Evolutionary conservation across 352 stramenopile species (phyloP).

Genomic region (Globisporangium parvum): DNA sequence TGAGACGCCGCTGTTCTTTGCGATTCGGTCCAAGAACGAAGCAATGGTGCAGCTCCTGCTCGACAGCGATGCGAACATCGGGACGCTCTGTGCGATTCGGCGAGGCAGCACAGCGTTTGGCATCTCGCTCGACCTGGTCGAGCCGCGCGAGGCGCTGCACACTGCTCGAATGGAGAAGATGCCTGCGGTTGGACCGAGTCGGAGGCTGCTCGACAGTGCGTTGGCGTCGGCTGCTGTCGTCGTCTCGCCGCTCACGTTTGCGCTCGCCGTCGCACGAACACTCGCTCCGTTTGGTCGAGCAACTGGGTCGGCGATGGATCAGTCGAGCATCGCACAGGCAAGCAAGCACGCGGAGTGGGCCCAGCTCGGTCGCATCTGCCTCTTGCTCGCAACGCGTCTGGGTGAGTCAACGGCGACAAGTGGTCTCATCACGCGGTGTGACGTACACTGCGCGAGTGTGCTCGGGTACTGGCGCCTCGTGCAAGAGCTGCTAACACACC

Average conservation of each 20-base stretch:
- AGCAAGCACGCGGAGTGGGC: constrained; percentile 31
- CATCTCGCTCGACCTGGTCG: constrained; percentile 15
- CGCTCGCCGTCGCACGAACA: constrained; percentile 27
- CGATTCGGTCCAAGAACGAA: constrained; percentile 43
- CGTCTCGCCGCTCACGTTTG: constrained; percentile 43
- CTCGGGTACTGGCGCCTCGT: constrained; percentile 48
- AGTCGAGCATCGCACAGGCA: constrained; percentile 4
- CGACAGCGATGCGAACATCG: constrained; percentile 26
- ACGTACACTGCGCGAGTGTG: constrained; percentile 38
- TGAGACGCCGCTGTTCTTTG: constrained; percentile 53
- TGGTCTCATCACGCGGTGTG: constrained; percentile 38
- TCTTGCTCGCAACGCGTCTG: constrained; percentile 25
- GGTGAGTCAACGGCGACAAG: constrained; percentile 27
- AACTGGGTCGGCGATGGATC: constrained; percentile 6
- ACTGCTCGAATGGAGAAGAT: not conserved
- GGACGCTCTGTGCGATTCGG: constrained; percentile 38
- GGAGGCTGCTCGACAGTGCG: constrained; percentile 9
- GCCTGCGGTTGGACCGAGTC: not conserved
- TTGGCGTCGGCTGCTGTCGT: constrained; percentile 15
- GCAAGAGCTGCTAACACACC: constrained; percentile 35
- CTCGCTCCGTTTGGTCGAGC: constrained; percentile 21
- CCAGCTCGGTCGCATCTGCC: constrained; percentile 31
- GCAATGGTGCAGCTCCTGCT: constrained; percentile 46
- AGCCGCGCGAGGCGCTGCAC: not conserved
- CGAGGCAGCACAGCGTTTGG: constrained; percentile 32